Evolutionary conservation across 192 early-diverging fungal species (phyloP), one percentile per base, ranked within the genome.

Genomic region (Bifiguratus adelaidae): DNA sequence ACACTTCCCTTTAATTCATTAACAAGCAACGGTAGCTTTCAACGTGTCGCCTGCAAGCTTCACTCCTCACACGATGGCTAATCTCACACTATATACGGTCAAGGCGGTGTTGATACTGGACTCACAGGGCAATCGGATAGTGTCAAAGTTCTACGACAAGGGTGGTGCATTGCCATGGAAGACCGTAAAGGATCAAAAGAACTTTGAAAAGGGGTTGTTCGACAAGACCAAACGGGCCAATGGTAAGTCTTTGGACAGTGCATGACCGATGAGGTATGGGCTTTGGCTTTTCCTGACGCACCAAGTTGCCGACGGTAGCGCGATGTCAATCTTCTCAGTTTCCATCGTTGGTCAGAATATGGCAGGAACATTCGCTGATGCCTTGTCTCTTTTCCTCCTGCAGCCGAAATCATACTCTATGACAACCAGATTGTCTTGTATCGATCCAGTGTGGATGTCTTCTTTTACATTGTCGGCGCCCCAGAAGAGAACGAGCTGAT

Each of bases 401-500:
- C 53, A 85, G 81, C 74, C 63, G 91, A 98, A 60, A 80, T 98
- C 38, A 81, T 96, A n/a, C 63, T 98, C 50, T 90, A 89, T 43
- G 92, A 98, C 46, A 87, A 86, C 37, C 88, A 92, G 35, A 80
- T 95, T 11, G 85, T 96, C 37, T 68, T 92, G 3, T 92, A 90
- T 72, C 83, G 85, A 42, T 78, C 73, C 60, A 74, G 81, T 27
- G 81, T 86, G 55, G 92, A 96, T 55, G 78, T 90, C 34, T 83
- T 88, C 47, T 83, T 98, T 56, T 94, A 92, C 61, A 71, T 96
- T 35, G 80, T 98, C 15, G 92, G 91, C 2, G 80, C 79, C 22
- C 67, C 77, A 13, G 89, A 98, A 46, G 91, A 96, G 61, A 98
- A 98, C 67, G 95, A 98, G 67, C 61, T 95, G 16, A 74, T 96